phyloP scores from a whole-genome alignment of 768 basidiomycete species.

The Paxillus involutus region DNA sequence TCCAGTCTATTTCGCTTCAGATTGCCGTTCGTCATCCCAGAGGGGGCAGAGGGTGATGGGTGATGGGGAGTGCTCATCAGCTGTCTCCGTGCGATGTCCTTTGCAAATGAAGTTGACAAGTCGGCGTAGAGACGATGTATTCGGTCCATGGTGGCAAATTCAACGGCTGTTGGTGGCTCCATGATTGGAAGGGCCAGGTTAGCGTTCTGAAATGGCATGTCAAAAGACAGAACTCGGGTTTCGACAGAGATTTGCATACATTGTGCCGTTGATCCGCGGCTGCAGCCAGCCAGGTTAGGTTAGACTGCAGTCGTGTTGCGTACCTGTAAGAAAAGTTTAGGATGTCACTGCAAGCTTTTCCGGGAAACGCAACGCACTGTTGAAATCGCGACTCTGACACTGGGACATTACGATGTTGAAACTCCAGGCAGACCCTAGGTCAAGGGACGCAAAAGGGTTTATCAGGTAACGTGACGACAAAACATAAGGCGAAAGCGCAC shows the following conservation, averaged over 20 bases:
- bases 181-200: constrained; percentile 52
- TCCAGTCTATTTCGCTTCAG: constrained; percentile 67
- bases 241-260: constrained; percentile 34
- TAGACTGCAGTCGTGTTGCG: constrained; percentile 60
- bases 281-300: constrained; percentile 69
- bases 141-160: constrained; percentile 54
- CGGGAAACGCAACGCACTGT: constrained; percentile 44
- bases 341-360: not conserved
- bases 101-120: constrained; percentile 60
- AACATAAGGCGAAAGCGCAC: constrained; percentile 37
- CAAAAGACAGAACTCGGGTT: constrained; percentile 4
- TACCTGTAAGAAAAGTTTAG: constrained; percentile 43
- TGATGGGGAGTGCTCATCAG: constrained; percentile 28
- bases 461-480: constrained; percentile 5
- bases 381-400: constrained; percentile 50
- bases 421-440: constrained; percentile 57
- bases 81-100: constrained; percentile 53
- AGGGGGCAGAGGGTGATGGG: constrained; percentile 16
- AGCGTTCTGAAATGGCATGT: constrained; percentile 24
- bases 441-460: not conserved
- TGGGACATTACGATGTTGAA: constrained; percentile 53
- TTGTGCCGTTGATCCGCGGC: constrained; percentile 59
- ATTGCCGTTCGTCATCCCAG: constrained; percentile 23
- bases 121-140: constrained; percentile 65
- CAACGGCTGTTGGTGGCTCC: constrained; percentile 52